A percentile compares a stretch with the other conserved stretches of the same genome.
These are phyloP conservation scores for Nectriaceae sp. DNA, from an alignment of 2,329 filamentous ascomycete genomes.

Conservation along the genomic window DNA sequence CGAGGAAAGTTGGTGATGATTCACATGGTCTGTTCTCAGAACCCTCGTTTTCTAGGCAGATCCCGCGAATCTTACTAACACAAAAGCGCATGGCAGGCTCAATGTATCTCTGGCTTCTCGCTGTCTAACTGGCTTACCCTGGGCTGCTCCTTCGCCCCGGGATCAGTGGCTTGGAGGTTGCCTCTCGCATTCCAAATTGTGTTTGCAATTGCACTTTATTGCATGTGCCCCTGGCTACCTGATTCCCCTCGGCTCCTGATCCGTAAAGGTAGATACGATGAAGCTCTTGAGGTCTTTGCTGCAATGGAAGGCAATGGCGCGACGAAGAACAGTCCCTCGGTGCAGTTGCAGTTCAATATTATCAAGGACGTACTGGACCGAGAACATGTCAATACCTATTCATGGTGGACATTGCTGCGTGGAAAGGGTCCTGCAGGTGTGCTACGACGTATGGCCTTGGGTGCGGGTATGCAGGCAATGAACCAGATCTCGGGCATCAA, in stretches of 20 bases:
- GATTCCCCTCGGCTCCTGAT: slow-evolving; percentile 37
- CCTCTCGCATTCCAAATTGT: slow-evolving; percentile 46
- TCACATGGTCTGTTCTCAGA: too few species aligned
- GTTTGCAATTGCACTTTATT: too few species aligned
- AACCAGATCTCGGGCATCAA: slow-evolving; percentile 18
- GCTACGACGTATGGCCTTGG: slow-evolving; percentile 9
- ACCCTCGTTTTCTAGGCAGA: too few species aligned
- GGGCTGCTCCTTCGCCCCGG: slow-evolving; percentile 38
- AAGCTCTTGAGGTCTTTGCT: slow-evolving; percentile 30
- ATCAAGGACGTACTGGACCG: slow-evolving; percentile 6
- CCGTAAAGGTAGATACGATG: slow-evolving; percentile 27
- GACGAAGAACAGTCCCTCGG: neutral
- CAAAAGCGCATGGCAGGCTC: too few species aligned
- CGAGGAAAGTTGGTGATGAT: slow-evolving; percentile 9
- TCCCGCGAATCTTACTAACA: too few species aligned
- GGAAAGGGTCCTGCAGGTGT: neutral
- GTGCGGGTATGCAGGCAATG: slow-evolving; percentile 13
- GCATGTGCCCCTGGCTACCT: slow-evolving; percentile 30
- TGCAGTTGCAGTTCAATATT: neutral
- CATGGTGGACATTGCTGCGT: neutral
- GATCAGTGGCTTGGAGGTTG: slow-evolving; percentile 43
- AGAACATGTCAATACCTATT: slow-evolving; percentile 13
- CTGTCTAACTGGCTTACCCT: slow-evolving; percentile 43
- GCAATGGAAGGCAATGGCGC: slow-evolving; percentile 23
- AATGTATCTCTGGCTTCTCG: slow-evolving; percentile 35